A percentile compares a stretch with the other conserved stretches of the same genome.
Conservation (phyloP, 2,329 filamentous ascomycete genomes). For the Neofusicoccum kwambonambiense region DNA sequence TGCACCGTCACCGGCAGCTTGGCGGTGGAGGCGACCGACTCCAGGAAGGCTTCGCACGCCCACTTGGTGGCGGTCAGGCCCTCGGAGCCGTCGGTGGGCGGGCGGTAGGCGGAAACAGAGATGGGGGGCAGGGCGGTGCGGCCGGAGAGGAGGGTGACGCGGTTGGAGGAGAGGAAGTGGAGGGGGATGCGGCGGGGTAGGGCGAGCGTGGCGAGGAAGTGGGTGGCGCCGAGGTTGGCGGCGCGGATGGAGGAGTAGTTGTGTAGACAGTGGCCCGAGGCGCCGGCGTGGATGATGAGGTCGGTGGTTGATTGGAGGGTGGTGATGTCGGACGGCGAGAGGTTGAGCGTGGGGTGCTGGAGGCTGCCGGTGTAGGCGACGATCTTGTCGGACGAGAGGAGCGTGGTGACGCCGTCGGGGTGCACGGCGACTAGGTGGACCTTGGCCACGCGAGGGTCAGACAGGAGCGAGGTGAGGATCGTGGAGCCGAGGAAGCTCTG, state of each 20-base stretch:
- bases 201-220: slow-evolving; percentile 16
- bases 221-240: slow-evolving; percentile 24
- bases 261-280: slow-evolving; percentile 27
- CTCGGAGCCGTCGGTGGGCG: too few species aligned
- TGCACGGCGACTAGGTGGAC: slow-evolving; percentile 46
- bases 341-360: slow-evolving; percentile 33
- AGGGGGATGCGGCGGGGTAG: slow-evolving; percentile 18
- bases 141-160: slow-evolving; percentile 3
- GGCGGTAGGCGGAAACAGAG: neutral
- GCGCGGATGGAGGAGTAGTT: slow-evolving; percentile 27
- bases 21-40: too few species aligned
- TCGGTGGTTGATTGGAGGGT: slow-evolving; percentile 35
- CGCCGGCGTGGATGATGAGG: slow-evolving; percentile 28
- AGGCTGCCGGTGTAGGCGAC: slow-evolving; percentile 41
- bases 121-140: too few species aligned
- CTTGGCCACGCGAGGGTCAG: slow-evolving; percentile 28
- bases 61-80: too few species aligned
- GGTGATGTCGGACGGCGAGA: slow-evolving; percentile 29
- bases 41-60: too few species aligned
- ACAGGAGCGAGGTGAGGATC: slow-evolving; percentile 31
- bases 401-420: neutral
- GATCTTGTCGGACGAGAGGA: slow-evolving; percentile 6
- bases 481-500: slow-evolving; percentile 20
- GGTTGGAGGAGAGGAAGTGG: slow-evolving; percentile 23
- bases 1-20: too few species aligned